Percentiles rank a stretch among this genome's conserved stretches.
phyloP scores from a whole-genome alignment of 2,329 filamentous ascomycete species.

The Fusarium sp. region DNA sequence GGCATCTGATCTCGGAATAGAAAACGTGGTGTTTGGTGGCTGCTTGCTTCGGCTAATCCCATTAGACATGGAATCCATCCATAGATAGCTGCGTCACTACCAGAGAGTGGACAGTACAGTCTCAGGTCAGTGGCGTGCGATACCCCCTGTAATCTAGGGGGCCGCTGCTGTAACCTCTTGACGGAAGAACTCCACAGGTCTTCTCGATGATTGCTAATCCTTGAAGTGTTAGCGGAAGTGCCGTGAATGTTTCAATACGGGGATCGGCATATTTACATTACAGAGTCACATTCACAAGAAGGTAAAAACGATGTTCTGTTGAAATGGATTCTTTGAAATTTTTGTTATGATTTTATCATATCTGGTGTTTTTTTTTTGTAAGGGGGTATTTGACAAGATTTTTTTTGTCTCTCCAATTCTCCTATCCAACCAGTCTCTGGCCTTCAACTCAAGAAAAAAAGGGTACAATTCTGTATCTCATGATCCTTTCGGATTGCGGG shows the following conservation, averaged over 20 bases:
- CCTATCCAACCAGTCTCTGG: conserved; percentile 18
- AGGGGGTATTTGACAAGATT: conserved; percentile 9
- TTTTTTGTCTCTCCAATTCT: conserved; percentile 14
- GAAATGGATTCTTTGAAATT: conserved; percentile 11
- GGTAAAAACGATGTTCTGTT: neutral
- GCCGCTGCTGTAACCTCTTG: conserved; percentile 26
- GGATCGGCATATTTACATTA: conserved; percentile 23
- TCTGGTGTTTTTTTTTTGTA: conserved; percentile 11
- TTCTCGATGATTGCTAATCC: conserved; percentile 18
- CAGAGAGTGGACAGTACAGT: neutral
- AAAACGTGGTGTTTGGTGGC: conserved; percentile 41
- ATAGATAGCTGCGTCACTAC: conserved; percentile 24
- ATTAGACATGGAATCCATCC: conserved; percentile 18
- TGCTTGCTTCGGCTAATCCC: conserved; percentile 25
- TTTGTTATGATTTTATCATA: conserved; percentile 14
- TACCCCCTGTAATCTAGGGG: conserved; percentile 35
- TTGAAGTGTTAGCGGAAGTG: conserved; percentile 7
- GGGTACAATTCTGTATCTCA: conserved; percentile 21
- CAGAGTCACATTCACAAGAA: conserved; percentile 13
- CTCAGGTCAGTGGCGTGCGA: conserved; percentile 30
- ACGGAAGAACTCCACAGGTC: conserved; percentile 14
- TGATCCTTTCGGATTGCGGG: conserved; percentile 27
- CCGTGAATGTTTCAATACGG: conserved; percentile 25
- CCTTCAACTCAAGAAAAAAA: conserved; percentile 6
- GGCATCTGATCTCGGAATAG: conserved; percentile 31